Evolutionary conservation across 805 yeast species (phyloP).

Genomic region (Myxozyma geophila): DNA sequence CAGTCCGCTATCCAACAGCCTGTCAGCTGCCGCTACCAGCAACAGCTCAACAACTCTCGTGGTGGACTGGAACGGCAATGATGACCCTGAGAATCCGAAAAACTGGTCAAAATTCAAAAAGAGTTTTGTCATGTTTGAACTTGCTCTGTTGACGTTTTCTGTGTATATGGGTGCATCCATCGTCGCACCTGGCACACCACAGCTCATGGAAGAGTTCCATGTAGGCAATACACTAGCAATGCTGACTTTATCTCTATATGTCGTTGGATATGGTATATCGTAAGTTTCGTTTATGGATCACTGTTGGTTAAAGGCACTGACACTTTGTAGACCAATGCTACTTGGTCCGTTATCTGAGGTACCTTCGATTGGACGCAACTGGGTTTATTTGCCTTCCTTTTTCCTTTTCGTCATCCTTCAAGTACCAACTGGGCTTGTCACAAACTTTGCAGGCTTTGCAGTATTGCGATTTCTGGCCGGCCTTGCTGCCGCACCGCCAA

Average conservation of each 20-base stretch:
- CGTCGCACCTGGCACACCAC: constrained; percentile 56
- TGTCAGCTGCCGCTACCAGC: no score
- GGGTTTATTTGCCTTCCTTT: constrained; percentile 54
- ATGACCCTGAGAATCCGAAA: constrained; percentile 49
- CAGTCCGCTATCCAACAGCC: no score
- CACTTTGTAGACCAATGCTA: constrained; percentile 61
- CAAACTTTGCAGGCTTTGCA: constrained; percentile 56
- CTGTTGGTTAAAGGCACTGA: neutral
- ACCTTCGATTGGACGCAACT: constrained; percentile 57
- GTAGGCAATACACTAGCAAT: constrained; percentile 53
- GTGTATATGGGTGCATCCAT: constrained; percentile 63
- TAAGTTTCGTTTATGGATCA: neutral
- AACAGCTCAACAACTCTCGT: neutral
- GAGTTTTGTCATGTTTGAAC: constrained; percentile 47
- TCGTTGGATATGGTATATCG: constrained; percentile 60
- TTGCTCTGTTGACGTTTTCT: constrained; percentile 54
- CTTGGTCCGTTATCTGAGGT: constrained; percentile 65
- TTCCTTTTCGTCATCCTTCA: constrained; percentile 56
- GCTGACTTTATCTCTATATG: constrained; percentile 59
- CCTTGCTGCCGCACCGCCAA: constrained; percentile 59
- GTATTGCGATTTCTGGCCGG: constrained; percentile 61
- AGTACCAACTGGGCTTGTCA: constrained; percentile 57
- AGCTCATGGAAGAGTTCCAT: constrained; percentile 53
- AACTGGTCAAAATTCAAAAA: constrained; percentile 58
- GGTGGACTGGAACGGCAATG: constrained; percentile 36